A percentile compares a stretch with the other conserved stretches of the same genome.
Conservation (phyloP, 2,329 filamentous ascomycete genomes). For the Harringtonia aguacate region DNA sequence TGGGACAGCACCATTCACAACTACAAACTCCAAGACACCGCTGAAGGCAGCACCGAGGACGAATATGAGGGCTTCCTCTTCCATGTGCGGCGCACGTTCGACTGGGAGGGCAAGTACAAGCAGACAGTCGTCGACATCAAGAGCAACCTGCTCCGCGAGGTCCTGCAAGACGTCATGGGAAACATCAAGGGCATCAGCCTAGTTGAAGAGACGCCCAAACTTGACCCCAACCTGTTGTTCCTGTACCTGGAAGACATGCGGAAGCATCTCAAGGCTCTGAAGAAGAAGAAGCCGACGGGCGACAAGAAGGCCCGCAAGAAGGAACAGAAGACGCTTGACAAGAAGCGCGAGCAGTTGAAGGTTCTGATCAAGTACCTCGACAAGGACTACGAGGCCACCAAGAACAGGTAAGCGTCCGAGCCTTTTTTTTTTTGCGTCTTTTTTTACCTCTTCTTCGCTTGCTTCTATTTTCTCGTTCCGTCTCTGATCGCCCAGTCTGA, state of each 20-base stretch:
- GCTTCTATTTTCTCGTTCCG: neutral
- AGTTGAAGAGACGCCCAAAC: slow-evolving; percentile 66
- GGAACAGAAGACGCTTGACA: slow-evolving; percentile 42
- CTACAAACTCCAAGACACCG: slow-evolving; percentile 44
- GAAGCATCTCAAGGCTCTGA: slow-evolving; percentile 51
- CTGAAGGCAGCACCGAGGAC: slow-evolving; percentile 30
- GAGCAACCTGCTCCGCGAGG: slow-evolving; percentile 66
- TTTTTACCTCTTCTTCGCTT: neutral
- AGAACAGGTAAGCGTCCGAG: slow-evolving; percentile 39
- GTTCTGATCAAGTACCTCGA: slow-evolving; percentile 31
- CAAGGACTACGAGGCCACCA: slow-evolving; percentile 66
- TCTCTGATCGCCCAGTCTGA: slow-evolving; percentile 41
- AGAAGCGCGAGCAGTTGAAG: slow-evolving; percentile 56
- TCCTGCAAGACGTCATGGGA: slow-evolving; percentile 60
- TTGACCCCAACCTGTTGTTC: slow-evolving; percentile 63
- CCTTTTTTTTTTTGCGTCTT: neutral
- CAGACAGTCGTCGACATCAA: slow-evolving; percentile 72
- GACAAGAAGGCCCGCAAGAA: slow-evolving; percentile 50
- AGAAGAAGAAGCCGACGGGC: slow-evolving; percentile 38
- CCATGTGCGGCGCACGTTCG: slow-evolving; percentile 71
- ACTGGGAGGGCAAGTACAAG: slow-evolving; percentile 73
- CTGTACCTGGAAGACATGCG: slow-evolving; percentile 73
- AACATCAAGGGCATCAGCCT: slow-evolving; percentile 69
- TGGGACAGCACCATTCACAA: slow-evolving; percentile 40
- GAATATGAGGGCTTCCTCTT: slow-evolving; percentile 74